Percentiles rank a stretch among this genome's conserved stretches.
phyloP scores from a whole-genome alignment of 805 yeast genomes.

The Saccharomycopsis babjevae region DNA sequence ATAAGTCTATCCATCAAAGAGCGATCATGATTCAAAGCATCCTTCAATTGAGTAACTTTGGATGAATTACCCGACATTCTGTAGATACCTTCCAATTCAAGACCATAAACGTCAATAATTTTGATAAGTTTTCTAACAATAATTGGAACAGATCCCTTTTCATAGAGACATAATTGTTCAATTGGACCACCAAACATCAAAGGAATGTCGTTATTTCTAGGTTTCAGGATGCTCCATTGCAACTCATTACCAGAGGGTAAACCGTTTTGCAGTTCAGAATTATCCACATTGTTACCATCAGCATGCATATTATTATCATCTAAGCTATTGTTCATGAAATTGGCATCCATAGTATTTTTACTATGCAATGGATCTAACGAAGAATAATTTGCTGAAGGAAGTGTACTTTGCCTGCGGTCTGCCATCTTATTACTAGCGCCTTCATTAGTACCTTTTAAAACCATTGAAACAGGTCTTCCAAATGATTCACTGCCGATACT shows the following conservation, averaged over 20 bases:
- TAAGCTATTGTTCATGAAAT: background rate
- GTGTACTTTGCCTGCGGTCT: background rate
- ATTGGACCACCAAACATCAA: slow-evolving; percentile 73
- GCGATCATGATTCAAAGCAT: slow-evolving; percentile 67
- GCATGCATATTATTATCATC: background rate
- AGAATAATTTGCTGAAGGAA: background rate
- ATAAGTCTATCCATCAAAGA: slow-evolving; percentile 43
- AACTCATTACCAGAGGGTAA: slow-evolving; percentile 14
- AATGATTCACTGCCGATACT: background rate
- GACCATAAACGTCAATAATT: slow-evolving; percentile 76
- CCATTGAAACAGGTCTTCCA: background rate
- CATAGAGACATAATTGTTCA: slow-evolving; percentile 65
- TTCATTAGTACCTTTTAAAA: background rate
- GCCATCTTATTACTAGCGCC: background rate
- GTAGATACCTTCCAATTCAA: slow-evolving; percentile 82
- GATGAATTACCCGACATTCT: slow-evolving; percentile 72
- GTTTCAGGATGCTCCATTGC: background rate
- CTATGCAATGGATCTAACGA: background rate
- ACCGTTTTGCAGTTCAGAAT: slow-evolving; percentile 8
- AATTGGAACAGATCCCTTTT: slow-evolving; percentile 86
- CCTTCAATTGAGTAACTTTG: slow-evolving; percentile 63
- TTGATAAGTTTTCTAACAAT: slow-evolving; percentile 83
- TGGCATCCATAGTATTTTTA: background rate
- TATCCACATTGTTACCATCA: background rate
- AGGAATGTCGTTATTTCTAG: slow-evolving; percentile 1